Conservation (phyloP, 2,329 filamentous ascomycete species). For the Aspergillus phoenicis region DNA sequence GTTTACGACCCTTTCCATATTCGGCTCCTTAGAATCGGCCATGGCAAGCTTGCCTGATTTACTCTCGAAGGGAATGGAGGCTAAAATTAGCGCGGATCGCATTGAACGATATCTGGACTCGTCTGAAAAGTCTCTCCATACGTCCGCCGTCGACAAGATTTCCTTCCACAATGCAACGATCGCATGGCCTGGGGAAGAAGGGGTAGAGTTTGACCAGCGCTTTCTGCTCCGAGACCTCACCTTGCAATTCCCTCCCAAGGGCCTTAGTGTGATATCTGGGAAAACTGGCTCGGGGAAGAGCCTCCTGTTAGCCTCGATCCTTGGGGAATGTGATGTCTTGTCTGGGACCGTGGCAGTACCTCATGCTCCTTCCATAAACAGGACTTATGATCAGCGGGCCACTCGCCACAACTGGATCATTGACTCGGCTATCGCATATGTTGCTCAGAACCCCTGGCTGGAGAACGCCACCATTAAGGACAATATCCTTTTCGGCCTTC, state of each 20-base stretch:
- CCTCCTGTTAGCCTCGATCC: conserved; percentile 69
- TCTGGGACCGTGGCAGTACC: conserved; percentile 60
- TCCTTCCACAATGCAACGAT: conserved; percentile 68
- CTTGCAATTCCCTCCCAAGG: conserved; percentile 68
- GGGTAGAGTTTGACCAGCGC: conserved; percentile 38
- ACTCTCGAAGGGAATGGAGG: conserved; percentile 70
- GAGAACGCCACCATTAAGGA: conserved; percentile 78
- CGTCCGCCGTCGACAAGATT: conserved; percentile 60
- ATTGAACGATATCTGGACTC: conserved; percentile 73
- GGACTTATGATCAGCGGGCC: conserved; percentile 67
- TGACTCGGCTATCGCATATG: conserved; percentile 70
- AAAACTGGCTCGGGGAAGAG: conserved; percentile 78
- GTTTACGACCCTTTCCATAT: conserved; percentile 74
- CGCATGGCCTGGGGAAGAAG: conserved; percentile 71
- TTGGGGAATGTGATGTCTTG: conserved; percentile 73
- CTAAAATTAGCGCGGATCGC: conserved; percentile 70
- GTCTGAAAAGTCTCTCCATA: conserved; percentile 61
- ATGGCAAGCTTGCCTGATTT: conserved; percentile 73
- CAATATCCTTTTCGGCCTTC: conserved; percentile 77
- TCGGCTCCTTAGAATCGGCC: conserved; percentile 72
- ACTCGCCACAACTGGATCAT: conserved; percentile 69
- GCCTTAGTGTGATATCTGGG: conserved; percentile 74
- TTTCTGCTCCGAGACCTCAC: conserved; percentile 68
- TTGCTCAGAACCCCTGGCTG: conserved; percentile 81
- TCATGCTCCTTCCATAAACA: conserved; percentile 51